Evolutionary conservation across 106 monocot genomes (phyloP).

Genomic region (Allium fistulosum): DNA sequence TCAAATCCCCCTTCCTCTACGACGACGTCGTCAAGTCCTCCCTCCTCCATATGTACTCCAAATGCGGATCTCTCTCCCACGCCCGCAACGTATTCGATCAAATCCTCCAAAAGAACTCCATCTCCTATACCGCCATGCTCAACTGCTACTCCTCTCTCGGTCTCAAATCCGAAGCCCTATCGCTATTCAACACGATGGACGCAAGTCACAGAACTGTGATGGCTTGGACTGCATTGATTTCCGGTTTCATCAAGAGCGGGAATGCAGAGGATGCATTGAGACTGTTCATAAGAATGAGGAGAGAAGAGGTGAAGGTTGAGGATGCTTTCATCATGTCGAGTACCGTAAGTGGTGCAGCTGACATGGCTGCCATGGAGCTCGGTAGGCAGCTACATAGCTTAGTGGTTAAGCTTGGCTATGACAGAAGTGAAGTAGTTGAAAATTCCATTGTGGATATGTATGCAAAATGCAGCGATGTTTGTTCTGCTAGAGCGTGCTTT

Average conservation of each 20-base stretch:
- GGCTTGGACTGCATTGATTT: conserved; percentile 74
- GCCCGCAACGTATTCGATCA: conserved; percentile 70
- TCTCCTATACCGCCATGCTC: conserved; percentile 78
- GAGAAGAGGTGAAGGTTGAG: conserved; percentile 31
- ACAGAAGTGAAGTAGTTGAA: conserved; percentile 37
- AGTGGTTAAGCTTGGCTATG: conserved; percentile 39
- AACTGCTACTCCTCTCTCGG: conserved; percentile 64
- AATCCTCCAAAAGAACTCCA: conserved; percentile 21
- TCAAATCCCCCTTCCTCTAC: conserved; percentile 18
- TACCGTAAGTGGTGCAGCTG: conserved; percentile 32
- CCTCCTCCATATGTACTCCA: conserved; percentile 78
- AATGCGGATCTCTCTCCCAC: conserved; percentile 33
- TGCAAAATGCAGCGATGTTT: conserved; percentile 73
- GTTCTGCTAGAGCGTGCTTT: conserved; percentile 49
- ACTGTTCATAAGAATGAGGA: conserved; percentile 58
- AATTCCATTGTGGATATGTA: conserved; percentile 93
- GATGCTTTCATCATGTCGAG: conserved; percentile 62
- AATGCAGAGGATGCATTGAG: conserved; percentile 21
- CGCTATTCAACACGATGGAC: conserved; percentile 34
- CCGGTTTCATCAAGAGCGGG: conserved; percentile 57
- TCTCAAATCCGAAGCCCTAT: conserved; percentile 20
- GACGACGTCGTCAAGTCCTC: conserved; percentile 67
- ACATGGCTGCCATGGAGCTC: conserved; percentile 41
- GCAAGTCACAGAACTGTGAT: conserved; percentile 19
- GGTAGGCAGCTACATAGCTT: conserved; percentile 72